Base-by-base conservation (phyloP, 2,329 filamentous ascomycete genomes). In the Calonectria hongkongensis region DNA sequence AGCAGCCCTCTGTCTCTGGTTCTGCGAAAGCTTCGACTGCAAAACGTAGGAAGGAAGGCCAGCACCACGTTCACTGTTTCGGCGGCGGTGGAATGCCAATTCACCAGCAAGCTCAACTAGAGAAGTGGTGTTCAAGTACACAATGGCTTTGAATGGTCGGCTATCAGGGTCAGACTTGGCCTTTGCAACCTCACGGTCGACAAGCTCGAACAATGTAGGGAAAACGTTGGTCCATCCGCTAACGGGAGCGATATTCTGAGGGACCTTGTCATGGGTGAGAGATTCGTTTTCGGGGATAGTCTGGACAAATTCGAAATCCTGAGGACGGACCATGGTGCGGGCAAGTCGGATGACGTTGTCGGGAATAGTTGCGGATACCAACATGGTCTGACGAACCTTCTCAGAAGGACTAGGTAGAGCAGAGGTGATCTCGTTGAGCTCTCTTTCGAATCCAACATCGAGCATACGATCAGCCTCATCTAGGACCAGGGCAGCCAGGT, bases 391-490 rank as follows among this genome's bases (percentile, higher is more conserved):
- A 63, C 96, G 92, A 67, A 93, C 89, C 73, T 93, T 90, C 66
- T 92, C 84, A 0, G 83, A 79, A 8, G 89, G 89, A 58, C 89
- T 85, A 3, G 96, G 96, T 12, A 98, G 88, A 51, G 85, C 81
- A 0, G 81, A 72, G 69, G 91, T 85, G 68, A 96, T 94, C 1
- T 90, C 83, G 63, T 88, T 84, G 64, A 96, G 89, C 69, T 92
- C 92, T 43, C 87, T 87, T 70, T 92, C 88, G 80, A 96, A 96
- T 2, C 94, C 97, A 88, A 98, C 97, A 87, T 99, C 97, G 82
- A 99, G 90, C 94, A 99, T 98, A 79, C 97, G 94, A 85, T 99
- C 97, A 80, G 97, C 97, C 88, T 99, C 97, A 79, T 99, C 97
- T 58, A 99, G 93, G 76, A 98, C 95, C 56, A 99, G 89, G 78